phyloP scores from a whole-genome alignment of 441 rosid species.

The Syzygium syzygioides region DNA sequence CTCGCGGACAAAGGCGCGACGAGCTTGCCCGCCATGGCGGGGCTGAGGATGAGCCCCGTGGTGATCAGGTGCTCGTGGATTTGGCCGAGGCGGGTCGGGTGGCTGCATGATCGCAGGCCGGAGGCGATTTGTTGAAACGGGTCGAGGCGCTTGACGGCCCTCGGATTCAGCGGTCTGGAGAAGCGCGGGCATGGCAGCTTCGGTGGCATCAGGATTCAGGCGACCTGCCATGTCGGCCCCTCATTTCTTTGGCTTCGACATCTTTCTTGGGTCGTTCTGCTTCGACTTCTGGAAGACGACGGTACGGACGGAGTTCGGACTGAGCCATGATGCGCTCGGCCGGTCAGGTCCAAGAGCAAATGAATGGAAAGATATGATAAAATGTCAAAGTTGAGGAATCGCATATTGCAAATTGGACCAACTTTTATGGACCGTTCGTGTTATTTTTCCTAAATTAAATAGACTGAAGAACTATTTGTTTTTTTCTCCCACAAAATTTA shows the following conservation, averaged over 20 bases:
- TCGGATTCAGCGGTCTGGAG: neutral
- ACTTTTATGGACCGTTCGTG: too few relatives aligned
- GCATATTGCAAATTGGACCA: too few relatives aligned
- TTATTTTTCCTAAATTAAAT: too few relatives aligned
- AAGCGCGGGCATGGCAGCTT: neutral
- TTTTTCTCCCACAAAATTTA: too few relatives aligned
- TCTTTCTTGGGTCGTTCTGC: neutral
- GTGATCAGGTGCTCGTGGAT: slow-evolving; percentile 12
- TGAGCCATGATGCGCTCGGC: neutral
- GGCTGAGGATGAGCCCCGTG: slow-evolving; percentile 11
- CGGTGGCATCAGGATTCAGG: neutral
- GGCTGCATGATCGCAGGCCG: slow-evolving; percentile 10
- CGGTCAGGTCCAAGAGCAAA: neutral
- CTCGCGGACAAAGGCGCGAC: slow-evolving; percentile 4
- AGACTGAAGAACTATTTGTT: too few relatives aligned
- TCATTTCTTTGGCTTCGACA: neutral
- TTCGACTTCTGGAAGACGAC: neutral
- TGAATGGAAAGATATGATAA: too few relatives aligned
- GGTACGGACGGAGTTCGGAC: neutral
- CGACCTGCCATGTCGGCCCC: neutral
- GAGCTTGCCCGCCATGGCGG: slow-evolving; percentile 18
- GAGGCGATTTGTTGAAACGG: slow-evolving; percentile 4
- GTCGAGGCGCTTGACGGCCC: neutral
- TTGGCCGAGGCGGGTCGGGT: slow-evolving; percentile 3
- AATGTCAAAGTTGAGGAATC: too few relatives aligned